phyloP scores from a whole-genome alignment of 2,329 filamentous ascomycete species.

The Gaeumannomyces tritici region DNA sequence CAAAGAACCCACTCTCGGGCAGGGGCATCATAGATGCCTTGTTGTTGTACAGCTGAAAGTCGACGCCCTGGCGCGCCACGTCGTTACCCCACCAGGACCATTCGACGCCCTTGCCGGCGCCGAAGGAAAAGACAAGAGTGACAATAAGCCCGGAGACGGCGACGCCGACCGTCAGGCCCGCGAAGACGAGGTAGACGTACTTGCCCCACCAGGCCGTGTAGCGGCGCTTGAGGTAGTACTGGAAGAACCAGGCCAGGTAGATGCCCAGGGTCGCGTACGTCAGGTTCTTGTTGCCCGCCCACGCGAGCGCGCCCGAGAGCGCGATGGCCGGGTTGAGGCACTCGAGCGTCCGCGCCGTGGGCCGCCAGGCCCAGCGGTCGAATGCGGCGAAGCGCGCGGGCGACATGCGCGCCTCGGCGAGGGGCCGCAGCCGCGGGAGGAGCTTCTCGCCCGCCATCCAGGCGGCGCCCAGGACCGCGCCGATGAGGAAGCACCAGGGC shows the following conservation, averaged over 20 bases:
- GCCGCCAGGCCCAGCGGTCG: background rate
- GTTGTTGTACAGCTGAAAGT: slow-evolving; percentile 8
- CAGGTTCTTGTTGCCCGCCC: slow-evolving; percentile 11
- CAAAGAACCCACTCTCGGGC: slow-evolving; percentile 7
- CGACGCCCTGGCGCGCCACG: slow-evolving; percentile 25
- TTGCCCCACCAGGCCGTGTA: slow-evolving; percentile 15
- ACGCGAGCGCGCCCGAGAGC: slow-evolving; percentile 6
- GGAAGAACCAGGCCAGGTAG: slow-evolving; percentile 13
- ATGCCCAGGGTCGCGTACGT: slow-evolving; percentile 10
- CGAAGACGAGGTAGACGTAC: slow-evolving; percentile 24
- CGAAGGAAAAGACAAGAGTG: slow-evolving; percentile 32
- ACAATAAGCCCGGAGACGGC: slow-evolving; percentile 22
- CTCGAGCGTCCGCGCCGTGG: background rate
- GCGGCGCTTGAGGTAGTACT: slow-evolving; percentile 15
- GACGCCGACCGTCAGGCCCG: slow-evolving; percentile 19
- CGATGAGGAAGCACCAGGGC: slow-evolving; percentile 8
- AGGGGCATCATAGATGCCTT: background rate
- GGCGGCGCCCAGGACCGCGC: slow-evolving; percentile 6
- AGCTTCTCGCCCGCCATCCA: slow-evolving; percentile 4
- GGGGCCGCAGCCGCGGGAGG: background rate
- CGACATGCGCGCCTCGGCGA: background rate
- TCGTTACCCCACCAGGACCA: slow-evolving; percentile 36
- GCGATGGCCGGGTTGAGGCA: slow-evolving; percentile 8
- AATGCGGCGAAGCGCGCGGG: background rate
- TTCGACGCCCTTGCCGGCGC: slow-evolving; percentile 16